Evolutionary conservation across 352 stramenopile species (phyloP), one percentile per base, ranked within the genome.

Genomic region (Phytopythium delawarense): DNA sequence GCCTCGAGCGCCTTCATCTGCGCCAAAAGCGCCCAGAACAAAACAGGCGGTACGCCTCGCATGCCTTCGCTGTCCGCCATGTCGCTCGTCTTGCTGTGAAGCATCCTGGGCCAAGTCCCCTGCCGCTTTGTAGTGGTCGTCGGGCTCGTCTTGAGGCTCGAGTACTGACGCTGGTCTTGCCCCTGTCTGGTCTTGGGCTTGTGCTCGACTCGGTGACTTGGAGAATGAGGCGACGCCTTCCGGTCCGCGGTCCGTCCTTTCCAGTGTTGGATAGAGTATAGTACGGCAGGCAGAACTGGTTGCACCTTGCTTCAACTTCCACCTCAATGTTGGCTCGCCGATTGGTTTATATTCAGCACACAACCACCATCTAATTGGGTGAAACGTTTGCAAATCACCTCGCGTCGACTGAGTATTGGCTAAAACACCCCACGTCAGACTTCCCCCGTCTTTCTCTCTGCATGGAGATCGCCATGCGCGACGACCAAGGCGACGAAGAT

Each of bases 261-360:
- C 46, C 5, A n/a, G 21, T 32, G 1, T 11, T 21, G 45, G 28
- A 32, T 32, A 32, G 0, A 32, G 28, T 7, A 4, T 32, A 7
- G 25, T 28, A 28, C n/a, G 2, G 28, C 28, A 32, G 28, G 28
- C 4, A 32, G 28, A 32, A 32, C 13, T 13, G 39, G 46, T 52
- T 52, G 23, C 23, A 52, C 46, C 46, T 11, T 12, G 23, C 46
- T 52, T 52, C 46, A 52, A 52, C n/a, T n/a, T n/a, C 35, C 35
- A 11, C 12, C 9, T 16, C 35, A n/a, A n/a, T n/a, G n/a, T n/a
- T n/a, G n/a, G n/a, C 15, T 21, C 21, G 3, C 5, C 45, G 4
- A 51, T 52, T 52, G 46, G 46, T 15, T 52, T n/a, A 52, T 25
- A 50, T 45, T 21, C 39, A 16, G 13, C 4, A 25, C 7, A 7